Conservation (phyloP, 805 yeast species). For the Kodamaea lidongshanica region DNA sequence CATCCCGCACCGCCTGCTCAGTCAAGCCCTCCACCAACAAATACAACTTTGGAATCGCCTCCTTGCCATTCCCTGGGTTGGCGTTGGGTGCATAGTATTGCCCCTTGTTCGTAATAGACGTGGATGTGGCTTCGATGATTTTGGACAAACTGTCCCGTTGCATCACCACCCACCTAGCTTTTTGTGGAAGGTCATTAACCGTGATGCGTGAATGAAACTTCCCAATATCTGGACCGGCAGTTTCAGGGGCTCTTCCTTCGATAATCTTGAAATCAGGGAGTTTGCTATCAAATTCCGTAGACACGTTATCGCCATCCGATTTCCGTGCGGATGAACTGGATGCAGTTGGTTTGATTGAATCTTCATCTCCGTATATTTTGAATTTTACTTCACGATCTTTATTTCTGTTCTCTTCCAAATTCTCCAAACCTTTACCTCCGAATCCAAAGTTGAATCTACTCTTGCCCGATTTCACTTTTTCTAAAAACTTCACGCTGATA, state of each 20-base stretch:
- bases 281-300: conserved; percentile 11
- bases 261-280: conserved; percentile 43
- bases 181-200: conserved; percentile 81
- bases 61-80: conserved; percentile 37
- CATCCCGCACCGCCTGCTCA: conserved; percentile 51
- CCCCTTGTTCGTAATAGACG: conserved; percentile 80
- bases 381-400: conserved; percentile 46
- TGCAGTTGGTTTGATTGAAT: conserved; percentile 3
- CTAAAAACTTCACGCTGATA: conserved; percentile 51
- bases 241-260: conserved; percentile 48
- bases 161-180: conserved; percentile 71
- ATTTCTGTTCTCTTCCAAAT: conserved; percentile 58
- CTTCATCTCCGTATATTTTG: conserved; percentile 39
- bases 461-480: conserved; percentile 61
- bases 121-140: conserved; percentile 63
- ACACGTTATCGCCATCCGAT: background rate
- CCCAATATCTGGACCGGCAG: conserved; percentile 49
- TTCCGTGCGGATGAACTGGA: background rate
- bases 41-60: conserved; percentile 69
- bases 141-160: conserved; percentile 57
- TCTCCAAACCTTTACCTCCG: conserved; percentile 88
- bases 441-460: conserved; percentile 68
- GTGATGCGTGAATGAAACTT: conserved; percentile 61
- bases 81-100: conserved; percentile 46
- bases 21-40: conserved; percentile 71